Base-by-base conservation (phyloP, 176 grass and related monocot species). In the Eleusine coracana region DNA sequence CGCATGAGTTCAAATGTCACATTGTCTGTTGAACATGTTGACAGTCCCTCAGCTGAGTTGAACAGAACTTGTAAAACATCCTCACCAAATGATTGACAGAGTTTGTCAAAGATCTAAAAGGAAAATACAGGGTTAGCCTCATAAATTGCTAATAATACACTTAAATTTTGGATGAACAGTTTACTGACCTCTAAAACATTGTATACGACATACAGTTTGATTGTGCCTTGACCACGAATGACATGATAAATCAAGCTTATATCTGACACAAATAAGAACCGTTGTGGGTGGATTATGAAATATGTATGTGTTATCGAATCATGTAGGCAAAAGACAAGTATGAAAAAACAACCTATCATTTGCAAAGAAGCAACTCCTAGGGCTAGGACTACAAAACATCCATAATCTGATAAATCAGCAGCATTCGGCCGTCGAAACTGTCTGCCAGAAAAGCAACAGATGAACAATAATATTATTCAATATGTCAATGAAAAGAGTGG, bases 221-320 rank as follows among this genome's bases (percentile, higher is more conserved):
- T 93, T 9, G 91, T 99, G 74, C 93, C 93, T 84, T 99, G 96
- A 77, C 96, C 96, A 80, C 93, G 93, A 85, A 99, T 98, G 82
- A 98, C 89, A 76, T 98, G 96, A 83, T 98, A 98, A 91, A 98
- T 98, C 86, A 98, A 91, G 89, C 93, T 98, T 90, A 98, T 98
- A 98, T 98, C 96, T 98, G 93, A 87, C 66, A 82, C 12, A 82
- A 44, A 71, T 15, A 80, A 27, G 85, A 83, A 80, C 44, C 55
- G 87, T 70, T 73, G 37, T 67, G 39, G 46, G 36, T 67, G 27
- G 69, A 76, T 77, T 54, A 89, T 68, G 54, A 82, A 80, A 67
- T 68, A 15, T 41, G 45, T 73, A 40, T 39, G 78, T 36, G 41
- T 74, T 70, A 44, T 82, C 5, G 3, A 73, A 41, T 54, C 23